Evolutionary conservation across 495 filamentous ascomycete species (phyloP).

Genomic region (Daldinia decipiens): DNA sequence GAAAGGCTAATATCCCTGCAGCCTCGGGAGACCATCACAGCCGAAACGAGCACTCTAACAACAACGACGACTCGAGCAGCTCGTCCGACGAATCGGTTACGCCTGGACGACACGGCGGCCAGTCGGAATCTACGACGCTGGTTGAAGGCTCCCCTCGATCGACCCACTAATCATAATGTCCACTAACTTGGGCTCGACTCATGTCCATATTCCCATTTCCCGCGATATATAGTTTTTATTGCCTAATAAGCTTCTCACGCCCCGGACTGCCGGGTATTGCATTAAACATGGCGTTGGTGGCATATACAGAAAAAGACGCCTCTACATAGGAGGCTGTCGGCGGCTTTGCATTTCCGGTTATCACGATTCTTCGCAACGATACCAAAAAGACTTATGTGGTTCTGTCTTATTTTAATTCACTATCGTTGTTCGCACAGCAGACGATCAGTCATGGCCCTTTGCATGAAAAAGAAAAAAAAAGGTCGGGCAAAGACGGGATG

Average conservation of each 20-base stretch:
- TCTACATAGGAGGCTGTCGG: constrained; percentile 36
- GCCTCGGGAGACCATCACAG: constrained; percentile 40
- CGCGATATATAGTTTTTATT: constrained; percentile 44
- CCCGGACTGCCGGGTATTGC: constrained; percentile 36
- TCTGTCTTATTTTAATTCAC: constrained; percentile 45
- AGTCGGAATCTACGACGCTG: constrained; percentile 29
- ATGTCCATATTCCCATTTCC: constrained; percentile 40
- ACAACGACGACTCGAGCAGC: constrained; percentile 46
- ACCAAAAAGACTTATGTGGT: constrained; percentile 48
- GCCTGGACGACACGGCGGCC: constrained; percentile 23
- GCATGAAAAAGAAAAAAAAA: constrained; percentile 23
- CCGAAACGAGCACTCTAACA: constrained; percentile 26
- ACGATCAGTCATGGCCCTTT: constrained; percentile 43
- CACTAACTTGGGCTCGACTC: constrained; percentile 37
- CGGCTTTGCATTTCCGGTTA: constrained; percentile 44
- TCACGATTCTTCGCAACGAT: constrained; percentile 49
- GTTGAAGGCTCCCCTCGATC: constrained; percentile 34
- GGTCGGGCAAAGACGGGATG: constrained; percentile 41
- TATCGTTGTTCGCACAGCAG: constrained; percentile 43
- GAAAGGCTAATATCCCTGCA: constrained; percentile 54
- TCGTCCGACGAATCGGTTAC: constrained; percentile 46
- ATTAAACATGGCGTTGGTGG: constrained; percentile 49
- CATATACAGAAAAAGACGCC: constrained; percentile 48
- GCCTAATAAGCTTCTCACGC: constrained; percentile 43
- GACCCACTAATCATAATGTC: constrained; percentile 43